phyloP scores from a whole-genome alignment of 306 rosid species.

The Castanea crenata region DNA sequence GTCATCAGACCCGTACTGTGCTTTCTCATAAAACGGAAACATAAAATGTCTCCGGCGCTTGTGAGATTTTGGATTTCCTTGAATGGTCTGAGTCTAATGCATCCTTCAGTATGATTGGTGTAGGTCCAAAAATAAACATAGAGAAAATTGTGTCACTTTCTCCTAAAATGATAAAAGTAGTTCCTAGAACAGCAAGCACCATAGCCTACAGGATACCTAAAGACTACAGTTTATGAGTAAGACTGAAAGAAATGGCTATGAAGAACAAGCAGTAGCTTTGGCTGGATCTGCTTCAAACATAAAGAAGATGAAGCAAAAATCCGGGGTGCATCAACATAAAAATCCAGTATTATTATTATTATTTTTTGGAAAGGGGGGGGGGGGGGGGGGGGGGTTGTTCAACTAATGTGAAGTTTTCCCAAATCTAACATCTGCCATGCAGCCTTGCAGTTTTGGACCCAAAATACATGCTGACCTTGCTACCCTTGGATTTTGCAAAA shows the following conservation, averaged over 20 bases:
- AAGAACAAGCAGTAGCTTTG: not conserved
- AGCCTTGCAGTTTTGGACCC: constrained; percentile 20
- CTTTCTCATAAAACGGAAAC: not conserved
- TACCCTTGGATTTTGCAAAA: constrained; percentile 14
- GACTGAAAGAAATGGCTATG: not conserved
- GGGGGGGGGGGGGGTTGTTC: not conserved
- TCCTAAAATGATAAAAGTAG: constrained; percentile 2
- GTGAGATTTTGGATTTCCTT: too few relatives aligned
- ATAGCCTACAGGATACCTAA: not conserved
- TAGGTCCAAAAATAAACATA: not conserved
- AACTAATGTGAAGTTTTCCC: constrained; percentile 17
- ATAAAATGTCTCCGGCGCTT: too few relatives aligned
- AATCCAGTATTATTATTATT: not conserved
- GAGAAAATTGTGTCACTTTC: not conserved
- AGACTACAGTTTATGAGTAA: not conserved
- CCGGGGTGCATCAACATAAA: not conserved
- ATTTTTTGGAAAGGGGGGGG: too few relatives aligned
- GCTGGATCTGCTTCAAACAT: not conserved
- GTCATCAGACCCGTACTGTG: not conserved
- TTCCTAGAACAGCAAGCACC: not conserved
- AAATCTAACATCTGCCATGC: constrained; percentile 14
- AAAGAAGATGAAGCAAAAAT: not conserved
- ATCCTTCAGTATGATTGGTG: not conserved
- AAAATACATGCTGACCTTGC: constrained; percentile 15
- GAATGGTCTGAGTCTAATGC: too few relatives aligned